A percentile compares a stretch with the other conserved stretches of the same genome.
Conservation (phyloP, 2,329 filamentous ascomycete species). For the Lachnum nothofagi region DNA sequence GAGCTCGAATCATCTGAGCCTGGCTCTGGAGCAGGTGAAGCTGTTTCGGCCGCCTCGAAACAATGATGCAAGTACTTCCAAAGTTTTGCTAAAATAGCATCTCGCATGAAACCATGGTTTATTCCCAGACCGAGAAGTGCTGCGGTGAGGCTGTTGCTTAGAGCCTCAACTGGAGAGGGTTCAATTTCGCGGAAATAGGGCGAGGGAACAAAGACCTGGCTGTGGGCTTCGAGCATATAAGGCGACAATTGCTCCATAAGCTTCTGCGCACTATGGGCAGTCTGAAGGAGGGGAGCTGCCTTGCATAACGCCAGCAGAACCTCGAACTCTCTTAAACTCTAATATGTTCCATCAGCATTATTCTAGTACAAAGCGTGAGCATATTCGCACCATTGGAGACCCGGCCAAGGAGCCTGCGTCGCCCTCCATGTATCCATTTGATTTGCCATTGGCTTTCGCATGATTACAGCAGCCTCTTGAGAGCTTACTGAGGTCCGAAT, state of each 20-base stretch:
- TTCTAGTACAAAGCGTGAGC: not conserved
- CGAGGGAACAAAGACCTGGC: slow-evolving; percentile 71
- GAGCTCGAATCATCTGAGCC: slow-evolving; percentile 49
- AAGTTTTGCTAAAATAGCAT: slow-evolving; percentile 61
- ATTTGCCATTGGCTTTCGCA: slow-evolving; percentile 38
- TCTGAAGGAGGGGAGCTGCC: slow-evolving; percentile 71
- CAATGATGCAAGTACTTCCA: slow-evolving; percentile 70
- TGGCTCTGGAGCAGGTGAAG: slow-evolving; percentile 49
- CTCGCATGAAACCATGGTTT: slow-evolving; percentile 64
- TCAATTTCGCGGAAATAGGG: slow-evolving; percentile 78
- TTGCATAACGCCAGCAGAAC: slow-evolving; percentile 87
- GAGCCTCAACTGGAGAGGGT: slow-evolving; percentile 80
- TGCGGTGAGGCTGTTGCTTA: slow-evolving; percentile 72
- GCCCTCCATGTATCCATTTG: slow-evolving; percentile 45
- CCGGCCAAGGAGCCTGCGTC: slow-evolving; percentile 42
- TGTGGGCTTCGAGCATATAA: slow-evolving; percentile 80
- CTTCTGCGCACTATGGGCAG: slow-evolving; percentile 66
- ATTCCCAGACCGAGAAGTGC: slow-evolving; percentile 78
- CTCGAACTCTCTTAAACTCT: slow-evolving; percentile 88
- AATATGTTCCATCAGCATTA: slow-evolving; percentile 20
- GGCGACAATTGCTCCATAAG: slow-evolving; percentile 74
- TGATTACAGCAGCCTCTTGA: slow-evolving; percentile 53
- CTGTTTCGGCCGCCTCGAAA: slow-evolving; percentile 52
- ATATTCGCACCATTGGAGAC: slow-evolving; percentile 53
- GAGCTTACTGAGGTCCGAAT: slow-evolving; percentile 58